Evolutionary conservation across 1,284 basidiomycete genomes (phyloP).

Genomic region (Cystobasidium slooffiae): DNA sequence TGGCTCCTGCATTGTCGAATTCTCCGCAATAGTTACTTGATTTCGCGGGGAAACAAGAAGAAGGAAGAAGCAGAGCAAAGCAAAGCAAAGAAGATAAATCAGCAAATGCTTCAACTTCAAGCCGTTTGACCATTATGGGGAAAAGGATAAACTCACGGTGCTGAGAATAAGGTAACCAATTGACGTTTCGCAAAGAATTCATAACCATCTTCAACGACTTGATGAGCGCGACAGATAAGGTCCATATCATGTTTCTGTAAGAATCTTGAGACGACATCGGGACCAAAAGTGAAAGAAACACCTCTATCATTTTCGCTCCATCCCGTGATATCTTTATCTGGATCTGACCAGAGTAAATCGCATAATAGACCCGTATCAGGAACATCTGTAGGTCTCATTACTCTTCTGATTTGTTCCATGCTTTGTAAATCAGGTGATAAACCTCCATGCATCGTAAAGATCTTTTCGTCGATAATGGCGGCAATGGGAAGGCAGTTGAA

Average conservation of each 20-base stretch:
- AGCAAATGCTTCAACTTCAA: conserved; percentile 10
- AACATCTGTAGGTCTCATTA: conserved; percentile 98
- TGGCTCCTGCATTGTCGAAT: conserved; percentile 98
- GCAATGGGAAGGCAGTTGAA: conserved; percentile 95
- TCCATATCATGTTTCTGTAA: conserved; percentile 99
- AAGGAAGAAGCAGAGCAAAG: not conserved
- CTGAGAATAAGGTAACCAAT: conserved; percentile 94
- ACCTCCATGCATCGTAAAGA: conserved; percentile 85
- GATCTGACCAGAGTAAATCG: conserved; percentile 98
- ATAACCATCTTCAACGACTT: conserved; percentile 99
- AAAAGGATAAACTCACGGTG: conserved; percentile 63
- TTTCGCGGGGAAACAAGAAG: not conserved
- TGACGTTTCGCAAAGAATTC: conserved; percentile 99
- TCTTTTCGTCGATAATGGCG: conserved; percentile 96
- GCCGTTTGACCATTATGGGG: not conserved
- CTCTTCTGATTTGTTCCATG: conserved; percentile 99
- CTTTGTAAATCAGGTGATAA: conserved; percentile 96
- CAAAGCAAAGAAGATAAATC: not conserved
- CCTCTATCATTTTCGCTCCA: conserved; percentile 99
- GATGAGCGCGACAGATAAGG: conserved; percentile 96
- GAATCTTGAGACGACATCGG: conserved; percentile 96
- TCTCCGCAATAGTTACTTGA: conserved; percentile 86
- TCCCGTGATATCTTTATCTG: conserved; percentile 98
- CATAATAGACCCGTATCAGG: conserved; percentile 96
- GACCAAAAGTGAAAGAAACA: conserved; percentile 97